A percentile compares a stretch with the other conserved stretches of the same genome.
Evolutionary conservation across 257 asterid species (phyloP).

Genomic region (Penstemon barbatus): DNA sequence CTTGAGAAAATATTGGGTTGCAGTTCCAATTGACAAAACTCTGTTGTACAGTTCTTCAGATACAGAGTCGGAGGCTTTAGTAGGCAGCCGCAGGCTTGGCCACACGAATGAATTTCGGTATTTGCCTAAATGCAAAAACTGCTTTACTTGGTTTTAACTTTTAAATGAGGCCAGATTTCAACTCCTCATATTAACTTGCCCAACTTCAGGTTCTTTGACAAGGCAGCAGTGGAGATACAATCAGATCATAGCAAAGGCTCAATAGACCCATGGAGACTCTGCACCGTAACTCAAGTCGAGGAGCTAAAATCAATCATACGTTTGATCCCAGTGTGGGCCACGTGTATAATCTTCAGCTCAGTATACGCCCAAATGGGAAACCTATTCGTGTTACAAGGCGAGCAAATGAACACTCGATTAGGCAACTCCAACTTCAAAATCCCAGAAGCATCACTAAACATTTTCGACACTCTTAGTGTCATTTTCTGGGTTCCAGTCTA

Average conservation of each 20-base stretch:
- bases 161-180: not conserved
- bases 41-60: conserved; percentile 44
- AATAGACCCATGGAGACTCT: conserved; percentile 44
- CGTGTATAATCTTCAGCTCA: conserved; percentile 45
- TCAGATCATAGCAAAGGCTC: conserved; percentile 30
- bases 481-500: conserved; percentile 58
- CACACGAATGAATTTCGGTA: conserved; percentile 51
- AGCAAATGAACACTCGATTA: conserved; percentile 46
- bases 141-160: not conserved
- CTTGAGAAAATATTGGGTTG: conserved; percentile 30
- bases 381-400: conserved; percentile 58
- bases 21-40: conserved; percentile 40
- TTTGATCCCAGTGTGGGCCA: conserved; percentile 51
- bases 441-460: conserved; percentile 54
- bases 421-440: conserved; percentile 44
- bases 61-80: conserved; percentile 31
- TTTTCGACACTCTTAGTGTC: conserved; percentile 58
- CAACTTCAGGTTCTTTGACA: conserved; percentile 49
- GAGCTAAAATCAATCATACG: conserved; percentile 48
- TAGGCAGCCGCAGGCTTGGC: conserved; percentile 53
- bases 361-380: conserved; percentile 52
- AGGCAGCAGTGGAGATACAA: conserved; percentile 52
- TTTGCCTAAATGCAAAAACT: not conserved
- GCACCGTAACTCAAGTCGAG: conserved; percentile 61
- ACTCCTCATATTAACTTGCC: not conserved